A percentile compares a stretch with the other conserved stretches of the same genome.
These are phyloP conservation scores for Diaporthe vaccinii DNA, from an alignment of 2,329 filamentous ascomycete species.

Conservation along the genomic window DNA sequence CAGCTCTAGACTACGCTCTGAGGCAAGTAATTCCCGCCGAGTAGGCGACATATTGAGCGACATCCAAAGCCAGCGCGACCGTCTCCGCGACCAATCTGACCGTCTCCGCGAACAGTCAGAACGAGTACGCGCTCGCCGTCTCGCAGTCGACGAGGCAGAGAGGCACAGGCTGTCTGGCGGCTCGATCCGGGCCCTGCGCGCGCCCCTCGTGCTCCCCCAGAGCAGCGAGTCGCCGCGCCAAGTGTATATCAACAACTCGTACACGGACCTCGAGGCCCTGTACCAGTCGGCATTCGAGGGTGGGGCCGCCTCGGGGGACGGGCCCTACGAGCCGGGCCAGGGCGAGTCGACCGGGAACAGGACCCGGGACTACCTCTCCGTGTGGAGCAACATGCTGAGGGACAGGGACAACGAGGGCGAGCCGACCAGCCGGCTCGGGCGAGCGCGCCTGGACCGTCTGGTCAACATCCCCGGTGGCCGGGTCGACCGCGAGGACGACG, in stretches of 20 bases:
- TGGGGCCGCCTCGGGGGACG: neutral
- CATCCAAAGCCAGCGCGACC: slow-evolving; percentile 55
- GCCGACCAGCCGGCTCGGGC: slow-evolving; percentile 2
- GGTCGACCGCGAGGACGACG: slow-evolving; percentile 59
- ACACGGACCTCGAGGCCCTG: slow-evolving; percentile 34
- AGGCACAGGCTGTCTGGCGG: slow-evolving; percentile 24
- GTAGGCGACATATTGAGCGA: slow-evolving; percentile 56
- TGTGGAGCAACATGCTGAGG: slow-evolving; percentile 40
- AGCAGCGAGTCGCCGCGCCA: slow-evolving; percentile 26
- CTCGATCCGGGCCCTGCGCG: slow-evolving; percentile 26
- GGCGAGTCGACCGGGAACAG: slow-evolving; percentile 31
- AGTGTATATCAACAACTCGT: slow-evolving; percentile 32
- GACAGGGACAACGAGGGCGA: slow-evolving; percentile 35
- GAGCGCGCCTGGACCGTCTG: slow-evolving; percentile 35
- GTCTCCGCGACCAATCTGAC: slow-evolving; percentile 49
- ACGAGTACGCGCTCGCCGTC: slow-evolving; percentile 37
- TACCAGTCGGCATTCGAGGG: slow-evolving; percentile 37
- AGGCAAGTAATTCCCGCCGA: slow-evolving; percentile 39
- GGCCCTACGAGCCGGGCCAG: slow-evolving; percentile 32
- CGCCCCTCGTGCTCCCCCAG: slow-evolving; percentile 24
- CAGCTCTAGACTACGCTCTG: slow-evolving; percentile 31
- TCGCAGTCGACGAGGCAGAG: slow-evolving; percentile 33
- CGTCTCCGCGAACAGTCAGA: slow-evolving; percentile 38
- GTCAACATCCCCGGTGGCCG: slow-evolving; percentile 33
- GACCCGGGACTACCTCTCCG: slow-evolving; percentile 38